phyloP scores from a whole-genome alignment of 2,329 filamentous ascomycete species.

The Fusarium cyanostomum region DNA sequence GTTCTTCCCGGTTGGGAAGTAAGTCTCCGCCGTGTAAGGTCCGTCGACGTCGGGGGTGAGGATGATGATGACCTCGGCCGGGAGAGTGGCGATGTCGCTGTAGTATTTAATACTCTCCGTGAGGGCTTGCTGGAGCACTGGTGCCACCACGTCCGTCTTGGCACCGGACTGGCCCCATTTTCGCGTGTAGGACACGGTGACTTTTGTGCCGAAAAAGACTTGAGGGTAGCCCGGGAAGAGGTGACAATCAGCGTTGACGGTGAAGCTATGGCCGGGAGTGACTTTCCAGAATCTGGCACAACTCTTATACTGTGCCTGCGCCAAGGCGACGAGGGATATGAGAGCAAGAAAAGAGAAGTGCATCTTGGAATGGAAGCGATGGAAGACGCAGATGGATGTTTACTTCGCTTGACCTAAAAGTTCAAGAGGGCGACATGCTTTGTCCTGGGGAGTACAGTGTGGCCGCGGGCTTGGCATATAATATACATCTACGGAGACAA shows the following conservation, averaged over 20 bases:
- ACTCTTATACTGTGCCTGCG: slow-evolving; percentile 3
- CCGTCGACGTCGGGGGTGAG: neutral
- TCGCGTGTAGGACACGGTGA: slow-evolving; percentile 17
- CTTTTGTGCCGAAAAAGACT: neutral
- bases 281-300: slow-evolving; percentile 16
- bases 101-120: slow-evolving; percentile 11
- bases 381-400: neutral
- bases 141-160: neutral
- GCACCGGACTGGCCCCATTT: neutral
- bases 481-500: too few species aligned
- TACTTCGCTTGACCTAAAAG: too few species aligned
- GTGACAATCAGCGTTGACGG: slow-evolving; percentile 13
- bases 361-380: slow-evolving; percentile 4
- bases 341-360: neutral
- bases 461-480: too few species aligned
- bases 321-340: neutral
- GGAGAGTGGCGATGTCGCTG: slow-evolving; percentile 8
- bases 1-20: slow-evolving; percentile 3
- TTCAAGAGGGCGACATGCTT: too few species aligned
- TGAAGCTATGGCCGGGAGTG: neutral
- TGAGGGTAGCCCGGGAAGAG: slow-evolving; percentile 14
- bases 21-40: neutral
- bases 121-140: slow-evolving; percentile 15
- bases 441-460: too few species aligned
- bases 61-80: slow-evolving; percentile 10